These are phyloP conservation scores for Coniochaeta sp. DNA, from an alignment of 2,329 filamentous ascomycete species.

Conservation along the genomic window DNA sequence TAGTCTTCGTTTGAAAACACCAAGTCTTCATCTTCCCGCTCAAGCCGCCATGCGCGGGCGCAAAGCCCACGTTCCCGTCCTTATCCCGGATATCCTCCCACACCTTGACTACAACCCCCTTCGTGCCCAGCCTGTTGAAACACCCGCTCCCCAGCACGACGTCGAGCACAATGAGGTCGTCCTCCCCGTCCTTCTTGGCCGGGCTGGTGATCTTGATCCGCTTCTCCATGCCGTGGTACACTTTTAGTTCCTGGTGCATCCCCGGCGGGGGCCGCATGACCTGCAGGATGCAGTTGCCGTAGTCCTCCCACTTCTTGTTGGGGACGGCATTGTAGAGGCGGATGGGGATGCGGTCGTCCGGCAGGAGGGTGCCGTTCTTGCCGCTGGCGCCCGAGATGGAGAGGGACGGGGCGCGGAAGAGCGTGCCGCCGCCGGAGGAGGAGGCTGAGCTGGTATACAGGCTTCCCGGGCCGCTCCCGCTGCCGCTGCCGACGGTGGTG, in stretches of 20 bases:
- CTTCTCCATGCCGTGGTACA: conserved; percentile 68
- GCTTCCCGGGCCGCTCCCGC: conserved; percentile 31
- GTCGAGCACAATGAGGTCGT: conserved; percentile 65
- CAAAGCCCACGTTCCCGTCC: conserved; percentile 46
- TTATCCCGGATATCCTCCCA: conserved; percentile 70
- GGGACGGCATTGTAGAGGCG: conserved; percentile 75
- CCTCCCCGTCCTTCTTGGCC: conserved; percentile 50
- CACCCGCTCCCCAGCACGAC: conserved; percentile 78
- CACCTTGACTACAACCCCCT: conserved; percentile 82
- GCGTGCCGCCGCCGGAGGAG: conserved; percentile 37
- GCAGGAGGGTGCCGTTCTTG: conserved; percentile 41
- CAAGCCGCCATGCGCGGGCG: conserved; percentile 42
- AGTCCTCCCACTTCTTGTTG: conserved; percentile 80
- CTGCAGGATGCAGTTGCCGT: conserved; percentile 76
- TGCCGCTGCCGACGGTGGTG: conserved; percentile 32
- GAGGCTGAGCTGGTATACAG: conserved; percentile 51
- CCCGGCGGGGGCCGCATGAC: conserved; percentile 69
- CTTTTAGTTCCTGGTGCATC: conserved; percentile 50
- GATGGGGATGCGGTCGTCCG: conserved; percentile 76
- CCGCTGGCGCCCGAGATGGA: conserved; percentile 41
- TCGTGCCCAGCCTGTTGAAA: conserved; percentile 75
- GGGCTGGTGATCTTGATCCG: conserved; percentile 73
- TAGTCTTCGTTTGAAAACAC: conserved; percentile 54
- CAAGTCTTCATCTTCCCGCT: conserved; percentile 53
- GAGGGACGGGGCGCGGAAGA: conserved; percentile 50